Percentiles rank a stretch among this genome's conserved stretches.
phyloP scores from a whole-genome alignment of 2,329 filamentous ascomycete genomes.

The Fusarium camptoceras region DNA sequence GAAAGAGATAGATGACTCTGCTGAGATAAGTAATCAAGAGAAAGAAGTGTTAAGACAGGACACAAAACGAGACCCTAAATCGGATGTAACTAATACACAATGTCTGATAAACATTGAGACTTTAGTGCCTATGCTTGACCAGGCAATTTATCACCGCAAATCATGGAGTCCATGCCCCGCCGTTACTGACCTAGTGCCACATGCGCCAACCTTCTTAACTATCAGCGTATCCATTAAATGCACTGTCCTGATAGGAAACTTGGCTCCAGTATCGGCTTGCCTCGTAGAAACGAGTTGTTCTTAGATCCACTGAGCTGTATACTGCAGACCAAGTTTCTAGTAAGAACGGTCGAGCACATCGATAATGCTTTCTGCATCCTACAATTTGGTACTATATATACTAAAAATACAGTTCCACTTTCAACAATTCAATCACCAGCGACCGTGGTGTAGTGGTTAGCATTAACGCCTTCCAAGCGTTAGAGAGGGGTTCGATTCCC shows the following conservation, averaged over 20 bases:
- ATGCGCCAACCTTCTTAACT: background rate
- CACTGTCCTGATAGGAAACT: background rate
- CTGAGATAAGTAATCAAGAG: too few species aligned
- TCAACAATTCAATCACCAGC: slow-evolving; percentile 6
- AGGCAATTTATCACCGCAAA: too few species aligned
- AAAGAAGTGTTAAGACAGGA: too few species aligned
- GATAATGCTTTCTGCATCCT: too few species aligned
- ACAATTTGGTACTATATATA: background rate
- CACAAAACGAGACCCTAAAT: too few species aligned
- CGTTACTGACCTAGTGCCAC: too few species aligned
- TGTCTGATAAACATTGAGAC: too few species aligned
- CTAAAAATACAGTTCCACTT: fast-evolving
- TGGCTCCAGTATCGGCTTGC: background rate
- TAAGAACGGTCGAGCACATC: fast-evolving
- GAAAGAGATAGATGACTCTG: too few species aligned
- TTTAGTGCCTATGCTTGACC: too few species aligned
- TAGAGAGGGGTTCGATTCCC: slow-evolving; percentile 37
- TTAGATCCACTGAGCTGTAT: background rate
- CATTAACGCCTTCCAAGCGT: slow-evolving; percentile 37
- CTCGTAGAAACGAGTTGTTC: background rate
- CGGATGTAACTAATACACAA: too few species aligned
- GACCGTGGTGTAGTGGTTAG: slow-evolving; percentile 37
- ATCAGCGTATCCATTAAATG: background rate
- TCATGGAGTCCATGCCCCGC: too few species aligned
- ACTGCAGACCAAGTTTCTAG: background rate